Evolutionary conservation across 2,329 filamentous ascomycete species (phyloP).

Genomic region (Stachybotrys echinatus): DNA sequence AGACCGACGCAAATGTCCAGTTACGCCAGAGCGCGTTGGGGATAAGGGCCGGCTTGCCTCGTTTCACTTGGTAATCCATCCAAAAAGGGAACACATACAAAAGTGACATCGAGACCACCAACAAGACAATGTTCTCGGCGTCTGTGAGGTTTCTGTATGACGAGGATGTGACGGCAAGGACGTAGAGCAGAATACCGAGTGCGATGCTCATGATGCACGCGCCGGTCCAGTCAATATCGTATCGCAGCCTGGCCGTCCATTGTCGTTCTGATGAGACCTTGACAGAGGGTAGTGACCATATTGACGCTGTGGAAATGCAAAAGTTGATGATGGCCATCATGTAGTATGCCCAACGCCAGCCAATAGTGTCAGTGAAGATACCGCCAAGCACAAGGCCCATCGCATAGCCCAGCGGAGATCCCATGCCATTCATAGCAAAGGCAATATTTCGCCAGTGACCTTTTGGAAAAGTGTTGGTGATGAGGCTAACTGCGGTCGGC

Average conservation of each 20-base stretch:
- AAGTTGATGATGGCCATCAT: constrained; percentile 28
- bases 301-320: constrained; percentile 25
- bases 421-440: constrained; percentile 39
- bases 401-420: constrained; percentile 40
- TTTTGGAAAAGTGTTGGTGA: constrained; percentile 28
- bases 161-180: constrained; percentile 39
- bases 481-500: constrained; percentile 29
- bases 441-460: constrained; percentile 32
- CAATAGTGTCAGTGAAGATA: constrained; percentile 39
- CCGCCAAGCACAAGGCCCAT: constrained; percentile 44
- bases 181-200: constrained; percentile 45
- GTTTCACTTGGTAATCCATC: constrained; percentile 44
- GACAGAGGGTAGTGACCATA: constrained; percentile 28
- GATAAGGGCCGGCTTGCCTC: constrained; percentile 47
- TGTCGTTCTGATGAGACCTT: constrained; percentile 13
- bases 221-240: constrained; percentile 49
- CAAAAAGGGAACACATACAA: constrained; percentile 48
- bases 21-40: constrained; percentile 57
- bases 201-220: constrained; percentile 37
- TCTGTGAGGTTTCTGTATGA: constrained; percentile 31
- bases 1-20: constrained; percentile 47
- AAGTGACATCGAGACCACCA: constrained; percentile 35
- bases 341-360: constrained; percentile 43
- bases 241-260: constrained; percentile 18
- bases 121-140: constrained; percentile 34